A percentile compares a stretch with the other conserved stretches of the same genome.
These are phyloP conservation scores for Ogataea philodendri DNA, from an alignment of 805 yeast genomes.

Conservation along the genomic window DNA sequence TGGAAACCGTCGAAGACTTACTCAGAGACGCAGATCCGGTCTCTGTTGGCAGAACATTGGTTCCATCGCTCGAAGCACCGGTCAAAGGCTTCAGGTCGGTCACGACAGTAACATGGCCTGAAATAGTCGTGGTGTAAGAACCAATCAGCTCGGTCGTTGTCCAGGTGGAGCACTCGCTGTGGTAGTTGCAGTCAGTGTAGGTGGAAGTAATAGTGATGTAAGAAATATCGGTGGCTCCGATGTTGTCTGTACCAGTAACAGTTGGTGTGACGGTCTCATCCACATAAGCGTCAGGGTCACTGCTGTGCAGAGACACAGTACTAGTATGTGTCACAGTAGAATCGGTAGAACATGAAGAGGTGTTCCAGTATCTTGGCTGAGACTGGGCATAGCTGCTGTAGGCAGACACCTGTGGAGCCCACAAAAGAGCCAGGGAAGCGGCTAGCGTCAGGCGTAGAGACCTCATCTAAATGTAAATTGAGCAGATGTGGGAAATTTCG, in stretches of 20 bases:
- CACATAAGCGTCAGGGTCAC: slow-evolving; percentile 11
- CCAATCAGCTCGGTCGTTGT: slow-evolving; percentile 28
- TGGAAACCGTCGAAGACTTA: no score
- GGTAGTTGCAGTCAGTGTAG: slow-evolving; percentile 21
- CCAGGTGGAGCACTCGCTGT: slow-evolving; percentile 23
- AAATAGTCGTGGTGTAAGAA: slow-evolving; percentile 25
- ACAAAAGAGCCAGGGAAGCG: slow-evolving; percentile 6
- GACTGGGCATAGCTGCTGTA: slow-evolving; percentile 7
- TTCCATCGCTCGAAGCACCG: slow-evolving; percentile 3
- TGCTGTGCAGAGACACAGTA: slow-evolving; percentile 14
- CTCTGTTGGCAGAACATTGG: no score
- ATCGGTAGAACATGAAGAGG: slow-evolving; percentile 22
- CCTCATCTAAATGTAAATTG: slow-evolving; percentile 6
- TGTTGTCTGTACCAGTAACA: slow-evolving; percentile 15
- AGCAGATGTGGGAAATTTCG: neutral
- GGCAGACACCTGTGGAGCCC: slow-evolving; percentile 13
- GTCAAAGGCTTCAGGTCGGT: slow-evolving; percentile 22
- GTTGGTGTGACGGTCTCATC: slow-evolving; percentile 22
- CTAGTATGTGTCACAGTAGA: slow-evolving; percentile 19
- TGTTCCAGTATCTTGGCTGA: slow-evolving; percentile 23
- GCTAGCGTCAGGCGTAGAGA: slow-evolving; percentile 11
- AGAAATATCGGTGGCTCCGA: slow-evolving; percentile 14
- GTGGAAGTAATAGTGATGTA: slow-evolving; percentile 23
- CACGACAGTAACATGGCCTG: slow-evolving; percentile 19
- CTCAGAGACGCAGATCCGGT: no score